Conservation (phyloP, 225 moss, liverwort and hornwort species). For the Pseudoscleropodium purum region DNA sequence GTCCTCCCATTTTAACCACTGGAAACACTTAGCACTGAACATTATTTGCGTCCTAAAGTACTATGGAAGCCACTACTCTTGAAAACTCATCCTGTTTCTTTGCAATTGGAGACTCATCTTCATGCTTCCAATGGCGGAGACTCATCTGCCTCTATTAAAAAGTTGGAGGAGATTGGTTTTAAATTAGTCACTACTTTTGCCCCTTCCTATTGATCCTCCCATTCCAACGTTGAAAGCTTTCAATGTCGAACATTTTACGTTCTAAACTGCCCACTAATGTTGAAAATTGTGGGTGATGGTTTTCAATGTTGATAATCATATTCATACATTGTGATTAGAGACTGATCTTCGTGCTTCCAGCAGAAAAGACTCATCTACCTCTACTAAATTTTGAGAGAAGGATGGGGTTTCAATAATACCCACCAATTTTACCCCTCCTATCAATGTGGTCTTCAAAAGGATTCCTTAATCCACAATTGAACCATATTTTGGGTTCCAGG, state of each 20-base stretch:
- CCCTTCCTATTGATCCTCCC: neutral
- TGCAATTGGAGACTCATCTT: neutral
- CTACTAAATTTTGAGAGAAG: neutral
- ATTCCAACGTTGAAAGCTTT: neutral
- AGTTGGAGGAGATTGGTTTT: neutral
- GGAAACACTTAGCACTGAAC: neutral
- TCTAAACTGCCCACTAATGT: neutral
- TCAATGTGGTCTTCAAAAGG: neutral
- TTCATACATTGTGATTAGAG: too few relatives aligned
- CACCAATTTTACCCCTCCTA: too few relatives aligned
- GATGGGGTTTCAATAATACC: neutral
- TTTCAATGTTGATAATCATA: neutral
- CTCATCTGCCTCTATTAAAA: neutral
- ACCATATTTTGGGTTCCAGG: slow-evolving; percentile 13
- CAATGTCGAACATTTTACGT: neutral
- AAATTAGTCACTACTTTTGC: neutral
- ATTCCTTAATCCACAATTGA: neutral
- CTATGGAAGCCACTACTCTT: neutral
- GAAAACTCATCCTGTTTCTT: neutral
- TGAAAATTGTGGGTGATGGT: neutral
- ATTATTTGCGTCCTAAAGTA: neutral
- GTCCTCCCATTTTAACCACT: neutral
- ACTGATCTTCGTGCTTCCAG: neutral
- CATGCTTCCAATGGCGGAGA: neutral
- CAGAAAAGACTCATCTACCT: neutral